Conservation (phyloP, 75 land plant genomes). For the Gnetum montanum region DNA sequence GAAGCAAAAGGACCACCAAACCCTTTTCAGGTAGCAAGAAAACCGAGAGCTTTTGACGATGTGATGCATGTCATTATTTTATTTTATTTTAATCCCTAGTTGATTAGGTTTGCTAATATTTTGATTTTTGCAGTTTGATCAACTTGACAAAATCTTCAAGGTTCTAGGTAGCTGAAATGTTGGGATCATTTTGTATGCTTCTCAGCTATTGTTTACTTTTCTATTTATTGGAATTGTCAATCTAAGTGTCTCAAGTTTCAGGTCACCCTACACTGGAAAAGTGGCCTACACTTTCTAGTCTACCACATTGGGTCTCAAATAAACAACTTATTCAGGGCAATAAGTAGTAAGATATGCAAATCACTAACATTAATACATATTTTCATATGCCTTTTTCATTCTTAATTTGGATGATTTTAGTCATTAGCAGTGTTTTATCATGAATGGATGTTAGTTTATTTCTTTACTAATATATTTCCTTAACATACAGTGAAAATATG, state of each 20-base stretch:
- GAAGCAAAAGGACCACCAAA: slow-evolving; percentile 77
- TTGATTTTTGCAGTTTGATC: slow-evolving; percentile 57
- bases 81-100: no score
- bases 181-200: neutral
- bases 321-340: slow-evolving; percentile 58
- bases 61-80: neutral
- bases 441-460: no score
- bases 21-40: slow-evolving; percentile 72
- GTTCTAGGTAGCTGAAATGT: slow-evolving; percentile 46
- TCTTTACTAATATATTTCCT: no score
- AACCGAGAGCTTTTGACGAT: neutral
- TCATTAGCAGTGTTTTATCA: no score
- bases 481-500: slow-evolving; percentile 70
- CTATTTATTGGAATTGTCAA: no score
- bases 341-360: slow-evolving; percentile 59
- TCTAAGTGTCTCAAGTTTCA: slow-evolving; percentile 7
- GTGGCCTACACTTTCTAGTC: slow-evolving; percentile 81
- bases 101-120: no score
- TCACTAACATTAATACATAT: neutral
- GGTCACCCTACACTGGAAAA: slow-evolving; percentile 84
- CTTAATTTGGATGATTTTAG: no score
- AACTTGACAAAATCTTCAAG: slow-evolving; percentile 92
- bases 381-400: neutral
- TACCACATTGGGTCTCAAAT: slow-evolving; percentile 83
- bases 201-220: no score